Base-by-base conservation (phyloP, 2,329 filamentous ascomycete genomes). In the Teratosphaeria nubilosa region DNA sequence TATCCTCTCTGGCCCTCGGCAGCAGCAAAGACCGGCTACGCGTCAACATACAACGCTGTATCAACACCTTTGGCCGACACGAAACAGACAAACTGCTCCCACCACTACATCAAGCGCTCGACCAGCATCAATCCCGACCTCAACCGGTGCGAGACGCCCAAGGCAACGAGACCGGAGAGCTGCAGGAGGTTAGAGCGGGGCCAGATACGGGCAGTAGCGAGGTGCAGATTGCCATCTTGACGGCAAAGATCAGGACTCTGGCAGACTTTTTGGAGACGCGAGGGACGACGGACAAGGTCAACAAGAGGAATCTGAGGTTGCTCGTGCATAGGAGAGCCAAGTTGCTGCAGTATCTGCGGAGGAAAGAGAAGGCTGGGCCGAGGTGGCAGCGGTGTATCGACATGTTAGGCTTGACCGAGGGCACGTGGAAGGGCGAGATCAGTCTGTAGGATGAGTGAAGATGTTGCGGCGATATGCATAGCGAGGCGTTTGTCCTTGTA, bases 141-240 rank as follows among this genome's bases (percentile, higher is more conserved):
- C 16, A 32, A 14, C 32, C 32, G 5, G 5, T 48, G 22, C 41
- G 41, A 16, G 55, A 54, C 32, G 53, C 48, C 1, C 48, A 41
- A n/a, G 55, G 31, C 5, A 30, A 54, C 11, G 51, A 32, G n/a
- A 62, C 51, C 5, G 58, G 54, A 11, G 55, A 61, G 22, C 50
- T 75, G 27, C 82, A 82, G 64, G 66, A 60, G 51, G 81, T 82
- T 54, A 86, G 95, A 32, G 84, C 86, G n/a, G 94, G 94, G 0
- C 88, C 87, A 5, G 94, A 99, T 71, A 99, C 92, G 0, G 94
- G 94, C 37, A 95, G 90, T 67, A 90, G 90, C 6, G 94, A 99
- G 76, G 95, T 99, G n/a, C 94, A 99, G 78, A 90, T 95, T 64
- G 91, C 91, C 52, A 95, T 99, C 66, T 75, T 99, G 72, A 99